A percentile compares a stretch with the other conserved stretches of the same genome.
These are phyloP conservation scores for Mycena polygramma DNA, from an alignment of 768 basidiomycete species.

Conservation along the genomic window DNA sequence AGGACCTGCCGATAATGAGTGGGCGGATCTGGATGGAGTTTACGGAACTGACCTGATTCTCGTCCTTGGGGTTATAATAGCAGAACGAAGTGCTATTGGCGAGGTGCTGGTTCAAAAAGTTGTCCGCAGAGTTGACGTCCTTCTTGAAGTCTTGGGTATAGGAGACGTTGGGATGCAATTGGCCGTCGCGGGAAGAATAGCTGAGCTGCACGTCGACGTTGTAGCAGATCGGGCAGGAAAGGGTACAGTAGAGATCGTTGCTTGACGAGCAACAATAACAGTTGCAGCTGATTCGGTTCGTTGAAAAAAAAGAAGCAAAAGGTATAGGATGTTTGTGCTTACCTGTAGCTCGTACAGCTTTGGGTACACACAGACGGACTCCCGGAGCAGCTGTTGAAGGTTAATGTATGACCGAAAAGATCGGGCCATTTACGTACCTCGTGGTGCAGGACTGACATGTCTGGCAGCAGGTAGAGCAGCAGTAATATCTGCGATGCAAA, in stretches of 20 bases:
- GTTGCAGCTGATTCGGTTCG: conserved; percentile 21
- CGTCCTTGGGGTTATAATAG: conserved; percentile 35
- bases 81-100: conserved; percentile 35
- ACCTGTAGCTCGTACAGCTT: conserved; percentile 26
- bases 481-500: conserved; percentile 26
- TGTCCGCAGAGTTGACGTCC: conserved; percentile 18
- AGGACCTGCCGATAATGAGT: not conserved
- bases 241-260: conserved; percentile 22
- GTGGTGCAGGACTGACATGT: conserved; percentile 34
- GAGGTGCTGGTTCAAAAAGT: conserved; percentile 29
- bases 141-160: conserved; percentile 36
- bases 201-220: conserved; percentile 28
- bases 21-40: not conserved
- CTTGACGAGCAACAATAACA: conserved; percentile 36
- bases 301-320: no score
- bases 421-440: not conserved
- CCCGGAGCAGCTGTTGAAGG: conserved; percentile 18
- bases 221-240: conserved; percentile 38
- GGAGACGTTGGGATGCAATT: conserved; percentile 14
- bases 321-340: not conserved
- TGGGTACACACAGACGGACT: conserved; percentile 13
- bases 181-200: conserved; percentile 5
- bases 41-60: conserved; percentile 17
- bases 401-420: no score
- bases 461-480: conserved; percentile 34